Conservation (phyloP, 352 stramenopile species). For the Lagenidium giganteum region DNA sequence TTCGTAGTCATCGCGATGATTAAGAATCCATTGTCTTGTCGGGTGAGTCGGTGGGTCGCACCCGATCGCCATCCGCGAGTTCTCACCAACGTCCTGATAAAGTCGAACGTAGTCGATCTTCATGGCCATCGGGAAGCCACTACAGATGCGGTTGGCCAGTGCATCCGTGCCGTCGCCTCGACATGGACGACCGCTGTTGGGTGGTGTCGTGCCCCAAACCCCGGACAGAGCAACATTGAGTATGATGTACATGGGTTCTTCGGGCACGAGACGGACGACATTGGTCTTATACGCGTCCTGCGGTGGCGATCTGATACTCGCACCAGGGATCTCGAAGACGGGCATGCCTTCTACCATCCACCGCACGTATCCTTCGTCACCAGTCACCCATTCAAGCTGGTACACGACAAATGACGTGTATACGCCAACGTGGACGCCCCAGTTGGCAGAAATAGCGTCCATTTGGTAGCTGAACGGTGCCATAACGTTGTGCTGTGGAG, state of each 20-base stretch:
- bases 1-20: constrained; percentile 51
- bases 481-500: background rate
- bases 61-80: constrained; percentile 43
- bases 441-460: constrained; percentile 89
- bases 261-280: constrained; percentile 83
- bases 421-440: constrained; percentile 64
- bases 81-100: constrained; percentile 46
- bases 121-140: constrained; percentile 79
- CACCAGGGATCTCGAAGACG: constrained; percentile 80
- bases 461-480: constrained; percentile 61
- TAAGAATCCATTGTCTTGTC: constrained; percentile 62
- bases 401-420: constrained; percentile 74
- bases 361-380: constrained; percentile 37
- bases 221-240: constrained; percentile 88
- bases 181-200: constrained; percentile 28
- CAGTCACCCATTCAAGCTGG: constrained; percentile 50
- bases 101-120: constrained; percentile 85
- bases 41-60: constrained; percentile 61
- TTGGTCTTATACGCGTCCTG: constrained; percentile 38
- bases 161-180: constrained; percentile 26
- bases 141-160: constrained; percentile 48
- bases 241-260: constrained; percentile 90
- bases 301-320: constrained; percentile 42
- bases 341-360: constrained; percentile 76
- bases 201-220: constrained; percentile 61